Evolutionary conservation across 2,329 filamentous ascomycete genomes (phyloP).

Genomic region (Pseudodiploospora longispora): DNA sequence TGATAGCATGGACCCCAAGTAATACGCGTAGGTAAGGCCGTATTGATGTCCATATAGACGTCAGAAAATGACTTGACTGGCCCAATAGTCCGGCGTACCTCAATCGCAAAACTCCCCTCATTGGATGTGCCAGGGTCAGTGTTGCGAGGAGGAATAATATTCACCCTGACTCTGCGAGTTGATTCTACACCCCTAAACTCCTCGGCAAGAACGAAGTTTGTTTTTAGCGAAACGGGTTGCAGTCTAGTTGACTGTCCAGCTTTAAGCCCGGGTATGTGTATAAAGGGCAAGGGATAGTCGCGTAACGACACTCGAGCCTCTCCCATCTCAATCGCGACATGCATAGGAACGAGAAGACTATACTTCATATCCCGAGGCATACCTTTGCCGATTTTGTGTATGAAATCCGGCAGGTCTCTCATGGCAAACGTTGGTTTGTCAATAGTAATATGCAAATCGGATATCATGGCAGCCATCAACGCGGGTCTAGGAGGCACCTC

Average conservation of each 20-base stretch:
- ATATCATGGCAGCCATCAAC: slow-evolving; percentile 71
- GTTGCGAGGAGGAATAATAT: slow-evolving; percentile 66
- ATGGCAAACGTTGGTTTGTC: slow-evolving; percentile 92
- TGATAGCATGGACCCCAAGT: slow-evolving; percentile 98
- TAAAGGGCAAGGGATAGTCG: slow-evolving; percentile 85
- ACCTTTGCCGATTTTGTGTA: slow-evolving; percentile 89
- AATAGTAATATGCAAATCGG: slow-evolving; percentile 74
- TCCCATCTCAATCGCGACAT: slow-evolving; percentile 80
- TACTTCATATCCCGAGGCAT: slow-evolving; percentile 92
- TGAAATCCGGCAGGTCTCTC: slow-evolving; percentile 70
- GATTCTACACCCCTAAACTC: slow-evolving; percentile 80
- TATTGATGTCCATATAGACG: slow-evolving; percentile 87
- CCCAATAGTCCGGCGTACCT: slow-evolving; percentile 83
- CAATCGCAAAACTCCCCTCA: slow-evolving; percentile 66
- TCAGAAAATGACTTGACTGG: slow-evolving; percentile 96
- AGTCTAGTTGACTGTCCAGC: slow-evolving; percentile 69
- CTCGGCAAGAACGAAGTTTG: slow-evolving; percentile 93
- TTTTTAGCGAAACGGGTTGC: slow-evolving; percentile 74
- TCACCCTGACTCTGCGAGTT: slow-evolving; percentile 69
- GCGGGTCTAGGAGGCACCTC: slow-evolving; percentile 79
- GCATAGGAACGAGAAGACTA: slow-evolving; percentile 81
- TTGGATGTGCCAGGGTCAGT: slow-evolving; percentile 46
- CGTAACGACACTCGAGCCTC: slow-evolving; percentile 80
- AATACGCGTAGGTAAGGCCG: slow-evolving; percentile 80
- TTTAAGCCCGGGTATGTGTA: slow-evolving; percentile 82